Evolutionary conservation across 2,329 filamentous ascomycete genomes (phyloP).

Genomic region (Lecanosticta acicola): DNA sequence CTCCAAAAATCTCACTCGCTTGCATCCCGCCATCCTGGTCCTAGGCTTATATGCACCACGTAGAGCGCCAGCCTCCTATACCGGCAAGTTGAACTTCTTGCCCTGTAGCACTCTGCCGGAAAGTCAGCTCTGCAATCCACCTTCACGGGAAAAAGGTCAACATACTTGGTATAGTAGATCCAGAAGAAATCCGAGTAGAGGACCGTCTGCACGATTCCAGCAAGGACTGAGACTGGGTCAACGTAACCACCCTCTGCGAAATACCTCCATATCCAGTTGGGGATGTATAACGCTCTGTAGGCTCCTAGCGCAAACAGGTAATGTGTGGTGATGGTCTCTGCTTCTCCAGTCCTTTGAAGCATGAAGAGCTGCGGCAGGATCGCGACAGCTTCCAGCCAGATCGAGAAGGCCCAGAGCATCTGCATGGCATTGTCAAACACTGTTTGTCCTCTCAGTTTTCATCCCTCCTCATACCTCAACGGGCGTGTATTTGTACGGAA

Average conservation of each 20-base stretch:
- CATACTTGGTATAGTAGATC: constrained; percentile 94
- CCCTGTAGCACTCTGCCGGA: constrained; percentile 45
- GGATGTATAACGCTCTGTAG: constrained; percentile 93
- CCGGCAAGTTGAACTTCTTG: constrained; percentile 51
- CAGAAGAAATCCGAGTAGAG: constrained; percentile 99
- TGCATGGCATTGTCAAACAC: constrained; percentile 38
- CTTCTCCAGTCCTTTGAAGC: constrained; percentile 94
- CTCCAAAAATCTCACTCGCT: not conserved
- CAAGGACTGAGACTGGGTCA: constrained; percentile 81
- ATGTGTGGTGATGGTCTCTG: constrained; percentile 98
- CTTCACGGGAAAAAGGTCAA: constrained; percentile 9
- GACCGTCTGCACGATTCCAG: constrained; percentile 86
- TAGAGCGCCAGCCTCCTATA: constrained; percentile 31
- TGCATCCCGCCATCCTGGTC: not conserved
- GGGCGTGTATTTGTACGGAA: constrained; percentile 77
- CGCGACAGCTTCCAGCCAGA: constrained; percentile 95
- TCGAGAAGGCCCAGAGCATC: constrained; percentile 95
- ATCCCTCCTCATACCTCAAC: constrained; percentile 50
- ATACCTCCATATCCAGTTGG: constrained; percentile 96
- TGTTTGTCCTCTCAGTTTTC: constrained; percentile 6
- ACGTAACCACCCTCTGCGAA: constrained; percentile 60
- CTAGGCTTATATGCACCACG: not conserved
- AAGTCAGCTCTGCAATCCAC: not conserved
- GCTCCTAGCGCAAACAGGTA: constrained; percentile 90
- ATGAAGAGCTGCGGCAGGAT: constrained; percentile 97